Base-by-base conservation (phyloP, 441 rosid species). In the Cnidoscolus chayamansa region DNA sequence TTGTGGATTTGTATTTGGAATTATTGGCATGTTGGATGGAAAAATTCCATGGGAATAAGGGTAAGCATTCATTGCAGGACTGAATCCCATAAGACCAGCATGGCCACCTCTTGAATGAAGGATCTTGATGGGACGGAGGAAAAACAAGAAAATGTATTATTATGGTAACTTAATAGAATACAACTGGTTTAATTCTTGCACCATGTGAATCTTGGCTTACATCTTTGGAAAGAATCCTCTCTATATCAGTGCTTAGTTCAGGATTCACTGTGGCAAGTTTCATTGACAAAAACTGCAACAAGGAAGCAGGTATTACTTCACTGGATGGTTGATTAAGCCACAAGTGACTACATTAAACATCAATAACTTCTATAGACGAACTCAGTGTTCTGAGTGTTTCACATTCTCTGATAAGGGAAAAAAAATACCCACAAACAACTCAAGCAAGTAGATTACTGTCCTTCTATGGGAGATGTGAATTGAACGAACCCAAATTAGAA, bases 261-360 rank as follows among this genome's bases (percentile, higher is more conserved):
- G 97, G 99, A 80, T 89, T 89, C 69, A 94, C 96, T 19, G 99
- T 89, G 35, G 97, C 85, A 31, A 94, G 99, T 86, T 92, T 94
- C 99, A 94, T 94, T 2, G 97, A 94, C 75, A 94, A 79, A 77
- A 94, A 92, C 99, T 94, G 87, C 81, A 80, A 61, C 50, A 67
- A 50, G n/a, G 68, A 75, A 76, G 63, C 61, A 68, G 19, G 45
- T 25, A 72, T 65, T 70, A 72, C 56, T 64, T 54, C 37, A 72
- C 45, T 59, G 50, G 37, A 48, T 67, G 19, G 54, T 32, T 51
- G 50, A 45, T 54, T 66, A 71, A 66, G 32, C 43, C 7, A 60
- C n/a, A 43, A 25, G 48, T n/a, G 17, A 63, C 17, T 50, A 15
- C 25, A 7, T 20, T 10, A 56, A 49, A 2, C 9, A 50, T 32